Evolutionary conservation across 345 rosid species (phyloP), one percentile per base, ranked within the genome.

Genomic region (Mallotus nudiflorus): DNA sequence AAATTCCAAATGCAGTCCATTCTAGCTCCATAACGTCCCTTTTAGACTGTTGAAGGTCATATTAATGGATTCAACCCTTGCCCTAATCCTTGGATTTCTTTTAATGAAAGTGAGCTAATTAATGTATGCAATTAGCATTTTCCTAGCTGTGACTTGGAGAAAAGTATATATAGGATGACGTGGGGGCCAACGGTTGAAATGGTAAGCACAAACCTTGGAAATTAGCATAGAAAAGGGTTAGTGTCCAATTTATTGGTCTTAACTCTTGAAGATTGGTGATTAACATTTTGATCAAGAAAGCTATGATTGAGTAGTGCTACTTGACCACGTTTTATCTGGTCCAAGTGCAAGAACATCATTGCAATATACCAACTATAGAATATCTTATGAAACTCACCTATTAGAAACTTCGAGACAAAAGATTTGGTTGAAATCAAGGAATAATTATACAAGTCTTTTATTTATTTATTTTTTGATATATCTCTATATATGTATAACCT

Each of bases 11-110:
- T 62, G 35, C 67, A 28, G 48, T 61, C 51, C 63, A 51, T 60
- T 42, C 80, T n/a, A n/a, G n/a, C n/a, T 62, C 58, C 37, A 16
- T 54, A 49, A 70, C 73, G 24, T 62, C 44, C 44, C 15, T 44
- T 72, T 61, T 75, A 72, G 62, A 74, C 66, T 42, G 65, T 67
- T 71, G 44, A 50, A 25, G 60, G 28, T 20, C 54, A 28, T 1
- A 19, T 16, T 48, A 12, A 29, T 8, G 14, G 18, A 11, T 44
- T 12, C 12, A 54, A n/a, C n/a, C n/a, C n/a, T n/a, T n/a, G n/a
- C n/a, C n/a, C n/a, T 16, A 27, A 22, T 4, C 42, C 46, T 42
- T 42, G 9, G 13, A 33, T 6, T 33, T 33, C 37, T 6, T 6
- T 33, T 33, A 6, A 33, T 33, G 37, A 33, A n/a, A n/a, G n/a